phyloP scores from a whole-genome alignment of 495 filamentous ascomycete species.

The Penicillium samsonianum region DNA sequence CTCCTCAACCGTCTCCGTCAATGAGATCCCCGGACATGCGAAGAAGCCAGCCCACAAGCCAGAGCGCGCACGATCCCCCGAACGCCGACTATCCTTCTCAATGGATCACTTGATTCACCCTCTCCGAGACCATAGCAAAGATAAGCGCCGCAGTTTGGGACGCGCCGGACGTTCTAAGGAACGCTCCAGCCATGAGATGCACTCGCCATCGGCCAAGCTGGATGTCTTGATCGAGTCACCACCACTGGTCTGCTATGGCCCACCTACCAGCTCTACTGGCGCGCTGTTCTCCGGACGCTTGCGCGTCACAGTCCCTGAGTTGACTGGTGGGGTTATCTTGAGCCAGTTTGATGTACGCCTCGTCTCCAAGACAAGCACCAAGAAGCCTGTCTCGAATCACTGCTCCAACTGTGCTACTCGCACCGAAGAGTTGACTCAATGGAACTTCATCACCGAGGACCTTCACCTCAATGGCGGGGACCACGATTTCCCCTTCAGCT shows the following conservation, averaged over 20 bases:
- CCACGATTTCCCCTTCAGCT: constrained; percentile 89
- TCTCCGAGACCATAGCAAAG: constrained; percentile 46
- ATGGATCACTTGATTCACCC: constrained; percentile 52
- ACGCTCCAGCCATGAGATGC: constrained; percentile 28
- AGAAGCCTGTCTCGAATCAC: constrained; percentile 73
- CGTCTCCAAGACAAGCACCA: constrained; percentile 64
- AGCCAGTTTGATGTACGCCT: constrained; percentile 70
- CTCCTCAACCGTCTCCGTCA: constrained; percentile 47
- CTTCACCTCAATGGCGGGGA: constrained; percentile 61
- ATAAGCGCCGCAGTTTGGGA: constrained; percentile 42
- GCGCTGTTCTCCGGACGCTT: constrained; percentile 87
- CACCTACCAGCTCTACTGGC: constrained; percentile 72
- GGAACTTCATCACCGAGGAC: constrained; percentile 73
- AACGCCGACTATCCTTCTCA: constrained; percentile 46
- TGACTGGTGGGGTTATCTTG: constrained; percentile 56
- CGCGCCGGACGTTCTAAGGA: constrained; percentile 47
- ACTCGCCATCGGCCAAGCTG: constrained; percentile 55
- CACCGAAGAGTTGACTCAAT: constrained; percentile 70
- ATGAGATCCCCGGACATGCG: constrained; percentile 38
- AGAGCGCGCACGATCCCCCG: constrained; percentile 43
- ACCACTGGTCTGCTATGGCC: constrained; percentile 80
- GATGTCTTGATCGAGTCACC: constrained; percentile 86
- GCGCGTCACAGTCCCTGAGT: constrained; percentile 66
- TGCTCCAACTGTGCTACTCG: constrained; percentile 74
- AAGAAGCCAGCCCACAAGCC: constrained; percentile 36